phyloP scores from a whole-genome alignment of 345 rosid genomes.

The Geranium rotundifolium region DNA sequence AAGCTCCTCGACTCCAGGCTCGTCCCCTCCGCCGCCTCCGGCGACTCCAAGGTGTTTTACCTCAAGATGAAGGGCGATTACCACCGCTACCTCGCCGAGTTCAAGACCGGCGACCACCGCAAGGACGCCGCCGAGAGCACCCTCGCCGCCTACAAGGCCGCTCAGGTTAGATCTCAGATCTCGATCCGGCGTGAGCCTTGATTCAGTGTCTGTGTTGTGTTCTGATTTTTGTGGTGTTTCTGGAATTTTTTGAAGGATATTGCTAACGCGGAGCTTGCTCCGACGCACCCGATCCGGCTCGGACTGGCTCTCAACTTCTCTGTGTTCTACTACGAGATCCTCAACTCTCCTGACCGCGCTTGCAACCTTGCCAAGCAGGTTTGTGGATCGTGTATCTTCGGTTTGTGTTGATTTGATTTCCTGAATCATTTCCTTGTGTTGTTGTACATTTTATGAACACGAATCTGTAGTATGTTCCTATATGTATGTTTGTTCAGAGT shows the following conservation, averaged over 20 bases:
- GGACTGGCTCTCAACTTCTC: constrained; percentile 39
- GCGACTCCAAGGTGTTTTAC: constrained; percentile 56
- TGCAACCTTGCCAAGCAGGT: constrained; percentile 14
- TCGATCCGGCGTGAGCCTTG: too few species aligned
- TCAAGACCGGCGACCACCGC: constrained; percentile 44
- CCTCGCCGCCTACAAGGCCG: constrained; percentile 30
- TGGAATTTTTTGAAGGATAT: constrained; percentile 6
- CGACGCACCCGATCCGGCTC: constrained; percentile 40
- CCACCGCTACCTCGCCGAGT: constrained; percentile 18
- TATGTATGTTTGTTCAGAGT: too few species aligned
- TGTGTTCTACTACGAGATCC: constrained; percentile 38
- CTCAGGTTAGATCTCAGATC: too few species aligned
- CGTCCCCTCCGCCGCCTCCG: constrained; percentile 33
- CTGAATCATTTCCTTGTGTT: too few species aligned
- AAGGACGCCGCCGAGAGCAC: constrained; percentile 43
- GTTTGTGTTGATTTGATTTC: too few species aligned
- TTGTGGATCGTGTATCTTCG: too few species aligned
- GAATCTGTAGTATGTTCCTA: too few species aligned
- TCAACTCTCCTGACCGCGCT: constrained; percentile 29
- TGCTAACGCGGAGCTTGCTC: constrained; percentile 22
- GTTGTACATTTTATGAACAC: too few species aligned
- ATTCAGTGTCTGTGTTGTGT: too few species aligned
- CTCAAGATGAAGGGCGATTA: constrained; percentile 63
- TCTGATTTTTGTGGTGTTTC: too few species aligned
- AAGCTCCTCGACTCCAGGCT: constrained; percentile 37